Conservation (phyloP, 495 filamentous ascomycete species). For the Tuber brumale region DNA sequence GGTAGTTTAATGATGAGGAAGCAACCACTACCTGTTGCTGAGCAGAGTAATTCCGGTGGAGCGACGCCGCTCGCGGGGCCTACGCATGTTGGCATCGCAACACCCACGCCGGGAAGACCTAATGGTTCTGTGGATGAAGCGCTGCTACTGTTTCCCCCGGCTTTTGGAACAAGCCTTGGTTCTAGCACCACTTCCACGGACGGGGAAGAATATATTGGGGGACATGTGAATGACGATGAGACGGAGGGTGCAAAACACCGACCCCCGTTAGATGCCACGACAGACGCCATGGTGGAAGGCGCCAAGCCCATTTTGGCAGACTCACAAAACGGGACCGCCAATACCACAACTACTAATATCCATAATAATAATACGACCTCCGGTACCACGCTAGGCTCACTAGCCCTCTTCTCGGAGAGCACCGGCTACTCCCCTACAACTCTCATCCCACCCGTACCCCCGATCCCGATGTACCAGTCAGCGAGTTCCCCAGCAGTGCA, state of each 20-base stretch:
- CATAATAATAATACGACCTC: background rate
- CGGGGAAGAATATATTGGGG: constrained; percentile 22
- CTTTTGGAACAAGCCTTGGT: constrained; percentile 33
- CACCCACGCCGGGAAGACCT: constrained; percentile 13
- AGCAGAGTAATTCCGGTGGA: constrained; percentile 17
- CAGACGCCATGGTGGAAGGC: background rate
- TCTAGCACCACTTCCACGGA: constrained; percentile 37
- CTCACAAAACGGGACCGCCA: background rate
- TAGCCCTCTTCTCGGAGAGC: background rate
- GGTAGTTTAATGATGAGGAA: background rate
- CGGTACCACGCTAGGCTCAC: constrained; percentile 1
- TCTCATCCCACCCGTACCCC: background rate
- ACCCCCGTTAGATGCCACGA: background rate
- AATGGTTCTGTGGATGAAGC: constrained; percentile 11
- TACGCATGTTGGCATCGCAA: constrained; percentile 5
- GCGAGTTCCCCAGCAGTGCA: background rate
- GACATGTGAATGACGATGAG: background rate
- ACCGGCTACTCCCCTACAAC: constrained; percentile 2
- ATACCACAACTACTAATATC: background rate
- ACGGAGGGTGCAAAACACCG: background rate
- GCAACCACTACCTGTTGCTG: constrained; percentile 6
- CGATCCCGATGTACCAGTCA: constrained; percentile 3
- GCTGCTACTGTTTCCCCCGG: constrained; percentile 27
- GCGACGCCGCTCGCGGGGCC: constrained; percentile 21
- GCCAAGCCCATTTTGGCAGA: background rate